Evolutionary conservation across 495 filamentous ascomycete genomes (phyloP).

Genomic region (Cercophora samala): DNA sequence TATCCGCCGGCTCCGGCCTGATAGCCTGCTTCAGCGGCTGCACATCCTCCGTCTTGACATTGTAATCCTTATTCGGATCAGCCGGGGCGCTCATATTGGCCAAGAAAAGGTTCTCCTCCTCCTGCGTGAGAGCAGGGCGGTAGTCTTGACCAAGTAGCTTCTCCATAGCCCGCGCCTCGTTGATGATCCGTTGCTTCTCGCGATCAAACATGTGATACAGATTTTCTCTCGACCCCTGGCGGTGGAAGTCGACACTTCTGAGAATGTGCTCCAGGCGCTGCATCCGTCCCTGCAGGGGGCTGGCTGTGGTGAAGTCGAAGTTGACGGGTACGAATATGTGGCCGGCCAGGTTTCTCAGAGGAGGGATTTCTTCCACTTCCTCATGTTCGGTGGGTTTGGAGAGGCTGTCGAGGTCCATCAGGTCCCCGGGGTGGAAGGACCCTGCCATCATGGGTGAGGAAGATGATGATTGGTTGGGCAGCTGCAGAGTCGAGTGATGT

Average conservation of each 20-base stretch:
- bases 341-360: conserved; percentile 33
- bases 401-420: conserved; percentile 31
- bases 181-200: conserved; percentile 36
- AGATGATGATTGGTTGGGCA: too few relatives aligned
- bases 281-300: conserved; percentile 30
- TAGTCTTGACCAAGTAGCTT: conserved; percentile 53
- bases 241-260: conserved; percentile 42
- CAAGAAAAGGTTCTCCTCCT: conserved; percentile 30
- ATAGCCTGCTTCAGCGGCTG: background rate
- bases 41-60: conserved; percentile 12
- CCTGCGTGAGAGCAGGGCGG: conserved; percentile 13
- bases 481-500: too few relatives aligned
- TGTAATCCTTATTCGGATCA: conserved; percentile 24
- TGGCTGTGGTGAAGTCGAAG: conserved; percentile 31
- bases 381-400: conserved; percentile 54
- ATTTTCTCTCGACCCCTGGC: conserved; percentile 39
- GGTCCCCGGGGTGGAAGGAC: background rate
- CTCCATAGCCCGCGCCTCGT: conserved; percentile 58
- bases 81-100: conserved; percentile 30
- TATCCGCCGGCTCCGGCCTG: conserved; percentile 4
- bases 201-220: conserved; percentile 41
- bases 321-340: conserved; percentile 45
- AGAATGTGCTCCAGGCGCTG: conserved; percentile 36
- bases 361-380: conserved; percentile 27
- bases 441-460: background rate